Evolutionary conservation across 148 eudicot genomes (phyloP).

Genomic region (Vaccinium myrtillus): DNA sequence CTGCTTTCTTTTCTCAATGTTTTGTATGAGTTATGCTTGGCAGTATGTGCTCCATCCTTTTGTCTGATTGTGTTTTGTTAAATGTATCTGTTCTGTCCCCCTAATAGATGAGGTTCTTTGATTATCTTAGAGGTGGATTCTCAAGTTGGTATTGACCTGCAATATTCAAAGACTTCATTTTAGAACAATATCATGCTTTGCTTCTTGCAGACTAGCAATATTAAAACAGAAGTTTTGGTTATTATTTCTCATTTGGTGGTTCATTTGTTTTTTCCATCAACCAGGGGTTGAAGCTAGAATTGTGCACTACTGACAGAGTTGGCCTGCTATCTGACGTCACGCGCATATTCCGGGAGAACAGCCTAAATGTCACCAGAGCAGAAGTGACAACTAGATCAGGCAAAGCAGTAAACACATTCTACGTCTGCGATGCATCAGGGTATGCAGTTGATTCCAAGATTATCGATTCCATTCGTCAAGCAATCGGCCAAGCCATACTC

Average conservation of each 20-base stretch:
- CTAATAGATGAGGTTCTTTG: not conserved
- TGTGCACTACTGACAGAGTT: slow-evolving; percentile 80
- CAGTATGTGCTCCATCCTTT: slow-evolving; percentile 11
- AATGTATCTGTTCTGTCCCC: slow-evolving; percentile 6
- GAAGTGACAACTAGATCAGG: slow-evolving; percentile 76
- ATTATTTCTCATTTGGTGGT: not conserved
- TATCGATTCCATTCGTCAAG: slow-evolving; percentile 69
- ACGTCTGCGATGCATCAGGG: slow-evolving; percentile 82
- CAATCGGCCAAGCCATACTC: slow-evolving; percentile 78
- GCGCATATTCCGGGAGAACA: slow-evolving; percentile 85
- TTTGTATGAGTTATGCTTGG: not conserved
- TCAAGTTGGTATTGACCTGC: not conserved
- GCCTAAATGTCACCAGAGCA: slow-evolving; percentile 78
- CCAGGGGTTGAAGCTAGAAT: slow-evolving; percentile 87
- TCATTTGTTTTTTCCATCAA: not conserved
- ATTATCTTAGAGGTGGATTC: slow-evolving; percentile 16
- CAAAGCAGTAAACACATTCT: slow-evolving; percentile 80
- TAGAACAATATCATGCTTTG: not conserved
- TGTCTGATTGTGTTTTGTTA: not conserved
- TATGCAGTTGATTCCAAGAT: slow-evolving; percentile 80
- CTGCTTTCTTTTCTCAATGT: not conserved
- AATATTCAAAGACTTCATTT: not conserved
- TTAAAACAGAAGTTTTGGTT: not conserved
- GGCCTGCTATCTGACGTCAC: slow-evolving; percentile 82
- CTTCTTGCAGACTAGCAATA: not conserved